phyloP scores from a whole-genome alignment of 352 stramenopile genomes.

The Globisporangium spinosum region DNA sequence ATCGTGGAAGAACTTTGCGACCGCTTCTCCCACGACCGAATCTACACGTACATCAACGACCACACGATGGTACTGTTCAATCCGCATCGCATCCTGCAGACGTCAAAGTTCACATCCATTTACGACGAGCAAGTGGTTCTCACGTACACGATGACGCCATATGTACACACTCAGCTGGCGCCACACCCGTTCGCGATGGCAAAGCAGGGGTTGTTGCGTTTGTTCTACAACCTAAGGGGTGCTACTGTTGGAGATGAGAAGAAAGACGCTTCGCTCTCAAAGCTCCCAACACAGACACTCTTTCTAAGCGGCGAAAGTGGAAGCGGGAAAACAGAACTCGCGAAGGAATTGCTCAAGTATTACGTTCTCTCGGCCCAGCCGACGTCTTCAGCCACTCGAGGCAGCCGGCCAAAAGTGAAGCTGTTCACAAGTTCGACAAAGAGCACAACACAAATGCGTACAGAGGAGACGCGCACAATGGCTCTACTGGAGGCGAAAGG shows the following conservation, averaged over 20 bases:
- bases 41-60: conserved; percentile 64
- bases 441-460: conserved; percentile 81
- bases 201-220: conserved; percentile 49
- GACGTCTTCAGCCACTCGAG: conserved; percentile 16
- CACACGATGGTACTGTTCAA: conserved; percentile 69
- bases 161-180: conserved; percentile 33
- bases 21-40: conserved; percentile 45
- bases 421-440: conserved; percentile 82
- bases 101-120: conserved; percentile 72
- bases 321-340: conserved; percentile 72
- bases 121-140: conserved; percentile 79
- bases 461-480: conserved; percentile 66
- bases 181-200: conserved; percentile 75
- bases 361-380: conserved; percentile 53
- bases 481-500: conserved; percentile 72
- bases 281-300: conserved; percentile 25
- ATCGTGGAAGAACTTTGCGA: conserved; percentile 23
- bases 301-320: conserved; percentile 66
- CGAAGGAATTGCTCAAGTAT: conserved; percentile 81
- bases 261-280: not conserved
- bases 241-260: not conserved
- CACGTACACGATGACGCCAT: conserved; percentile 47
- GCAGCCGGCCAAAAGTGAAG: conserved; percentile 37
- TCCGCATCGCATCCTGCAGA: conserved; percentile 71
- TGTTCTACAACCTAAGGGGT: conserved; percentile 32